Evolutionary conservation across 805 yeast species (phyloP).

Genomic region (Saccharomycopsis capsularis): DNA sequence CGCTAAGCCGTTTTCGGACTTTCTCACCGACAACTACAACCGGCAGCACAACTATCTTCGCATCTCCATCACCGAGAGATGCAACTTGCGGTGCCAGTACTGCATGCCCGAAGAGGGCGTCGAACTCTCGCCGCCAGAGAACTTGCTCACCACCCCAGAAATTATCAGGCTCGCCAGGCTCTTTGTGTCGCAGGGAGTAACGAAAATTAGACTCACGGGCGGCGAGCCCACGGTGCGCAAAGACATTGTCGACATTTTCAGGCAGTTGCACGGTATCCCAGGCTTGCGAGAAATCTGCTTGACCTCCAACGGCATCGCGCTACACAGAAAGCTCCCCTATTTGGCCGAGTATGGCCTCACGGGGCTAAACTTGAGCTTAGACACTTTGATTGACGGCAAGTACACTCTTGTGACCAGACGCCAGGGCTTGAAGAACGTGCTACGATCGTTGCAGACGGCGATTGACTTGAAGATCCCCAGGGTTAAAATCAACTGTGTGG

Average conservation of each 20-base stretch:
- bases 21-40: conserved; percentile 38
- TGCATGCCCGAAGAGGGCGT: conserved; percentile 56
- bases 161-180: conserved; percentile 36
- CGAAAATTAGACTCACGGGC: conserved; percentile 46
- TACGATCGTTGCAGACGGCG: conserved; percentile 39
- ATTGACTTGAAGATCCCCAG: conserved; percentile 38
- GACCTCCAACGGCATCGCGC: conserved; percentile 46
- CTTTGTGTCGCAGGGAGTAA: conserved; percentile 44
- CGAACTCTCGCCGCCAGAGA: conserved; percentile 37
- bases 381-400: conserved; percentile 46
- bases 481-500: conserved; percentile 44
- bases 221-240: conserved; percentile 51
- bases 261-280: conserved; percentile 31
- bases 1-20: conserved; percentile 33
- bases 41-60: conserved; percentile 44
- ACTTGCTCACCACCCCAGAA: conserved; percentile 38
- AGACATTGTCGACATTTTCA: conserved; percentile 41
- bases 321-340: conserved; percentile 41
- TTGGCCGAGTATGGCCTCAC: conserved; percentile 39
- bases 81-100: conserved; percentile 41
- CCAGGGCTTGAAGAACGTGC: conserved; percentile 39
- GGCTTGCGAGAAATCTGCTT: conserved; percentile 44
- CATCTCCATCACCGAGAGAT: conserved; percentile 45
- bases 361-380: conserved; percentile 41
- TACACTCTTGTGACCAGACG: conserved; percentile 42